These are phyloP conservation scores for Lactifluus volemus DNA, from an alignment of 768 basidiomycete genomes.

Conservation along the genomic window DNA sequence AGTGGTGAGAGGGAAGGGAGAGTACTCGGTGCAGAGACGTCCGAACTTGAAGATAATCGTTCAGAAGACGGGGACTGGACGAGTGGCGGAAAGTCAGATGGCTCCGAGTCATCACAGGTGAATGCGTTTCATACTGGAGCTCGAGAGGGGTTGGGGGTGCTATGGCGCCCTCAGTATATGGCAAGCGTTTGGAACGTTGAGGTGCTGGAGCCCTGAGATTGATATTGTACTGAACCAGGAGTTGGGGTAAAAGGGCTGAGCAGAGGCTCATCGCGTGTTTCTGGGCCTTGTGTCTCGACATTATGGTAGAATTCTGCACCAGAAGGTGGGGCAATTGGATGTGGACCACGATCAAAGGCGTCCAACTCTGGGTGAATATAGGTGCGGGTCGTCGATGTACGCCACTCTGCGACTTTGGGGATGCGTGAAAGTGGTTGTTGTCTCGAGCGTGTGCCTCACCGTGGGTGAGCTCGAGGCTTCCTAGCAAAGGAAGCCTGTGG, in stretches of 20 bases:
- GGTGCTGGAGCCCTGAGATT: not conserved
- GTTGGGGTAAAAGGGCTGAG: conserved; percentile 8
- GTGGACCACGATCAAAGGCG: conserved; percentile 7
- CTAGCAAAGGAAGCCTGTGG: not conserved
- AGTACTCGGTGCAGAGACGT: not conserved
- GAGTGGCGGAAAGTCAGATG: not conserved
- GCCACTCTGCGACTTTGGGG: not conserved
- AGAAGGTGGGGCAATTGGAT: not conserved
- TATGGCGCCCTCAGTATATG: not conserved
- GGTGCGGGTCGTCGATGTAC: not conserved
- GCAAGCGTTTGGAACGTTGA: not conserved
- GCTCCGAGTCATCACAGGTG: not conserved
- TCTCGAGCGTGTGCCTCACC: not conserved
- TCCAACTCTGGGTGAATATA: not conserved
- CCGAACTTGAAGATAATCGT: not conserved
- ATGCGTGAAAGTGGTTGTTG: not conserved
- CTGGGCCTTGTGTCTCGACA: not conserved
- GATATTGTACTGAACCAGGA: not conserved
- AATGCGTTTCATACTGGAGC: too few species aligned
- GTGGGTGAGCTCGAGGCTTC: not conserved
- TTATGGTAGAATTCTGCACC: not conserved
- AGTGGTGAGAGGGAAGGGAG: not conserved
- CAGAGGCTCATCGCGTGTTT: not conserved
- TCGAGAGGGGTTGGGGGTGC: not conserved
- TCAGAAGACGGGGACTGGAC: not conserved